Evolutionary conservation across 2,329 filamentous ascomycete species (phyloP).

Genomic region (Exophiala spinifera): DNA sequence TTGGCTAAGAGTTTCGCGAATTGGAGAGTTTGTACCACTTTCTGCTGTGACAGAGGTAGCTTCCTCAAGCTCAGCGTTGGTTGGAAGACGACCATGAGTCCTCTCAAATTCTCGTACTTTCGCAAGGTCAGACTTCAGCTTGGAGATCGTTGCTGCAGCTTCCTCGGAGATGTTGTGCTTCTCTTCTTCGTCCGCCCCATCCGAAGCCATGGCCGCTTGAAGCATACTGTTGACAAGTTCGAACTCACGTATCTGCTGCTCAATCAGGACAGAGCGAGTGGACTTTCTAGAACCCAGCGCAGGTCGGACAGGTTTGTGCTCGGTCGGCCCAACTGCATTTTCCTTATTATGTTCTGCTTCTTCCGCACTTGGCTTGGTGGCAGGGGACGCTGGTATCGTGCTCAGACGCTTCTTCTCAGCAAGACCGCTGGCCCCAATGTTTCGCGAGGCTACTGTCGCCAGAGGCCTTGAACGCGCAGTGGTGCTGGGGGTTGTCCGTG

Average conservation of each 20-base stretch:
- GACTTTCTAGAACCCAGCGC: conserved; percentile 27
- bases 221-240: conserved; percentile 33
- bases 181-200: conserved; percentile 29
- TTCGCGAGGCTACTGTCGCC: conserved; percentile 28
- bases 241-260: conserved; percentile 33
- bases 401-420: conserved; percentile 39
- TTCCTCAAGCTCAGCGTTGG: conserved; percentile 22
- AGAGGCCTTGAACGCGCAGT: conserved; percentile 32
- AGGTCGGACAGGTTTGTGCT: conserved; percentile 19
- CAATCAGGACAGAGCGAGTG: conserved; percentile 31
- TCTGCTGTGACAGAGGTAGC: conserved; percentile 12
- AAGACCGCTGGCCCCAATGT: conserved; percentile 23
- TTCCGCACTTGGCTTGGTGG: conserved; percentile 32
- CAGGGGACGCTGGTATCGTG: conserved; percentile 33
- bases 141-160: conserved; percentile 27
- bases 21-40: not conserved
- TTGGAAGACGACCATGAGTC: conserved; percentile 24
- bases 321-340: conserved; percentile 6
- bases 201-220: conserved; percentile 32
- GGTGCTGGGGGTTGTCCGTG: conserved; percentile 27
- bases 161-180: conserved; percentile 28
- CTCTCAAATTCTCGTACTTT: conserved; percentile 28
- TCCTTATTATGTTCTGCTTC: conserved; percentile 31
- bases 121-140: conserved; percentile 29
- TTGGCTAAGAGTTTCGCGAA: conserved; percentile 1